Conservation (phyloP, 441 rosid genomes). For the Gossypium davidsonii region DNA sequence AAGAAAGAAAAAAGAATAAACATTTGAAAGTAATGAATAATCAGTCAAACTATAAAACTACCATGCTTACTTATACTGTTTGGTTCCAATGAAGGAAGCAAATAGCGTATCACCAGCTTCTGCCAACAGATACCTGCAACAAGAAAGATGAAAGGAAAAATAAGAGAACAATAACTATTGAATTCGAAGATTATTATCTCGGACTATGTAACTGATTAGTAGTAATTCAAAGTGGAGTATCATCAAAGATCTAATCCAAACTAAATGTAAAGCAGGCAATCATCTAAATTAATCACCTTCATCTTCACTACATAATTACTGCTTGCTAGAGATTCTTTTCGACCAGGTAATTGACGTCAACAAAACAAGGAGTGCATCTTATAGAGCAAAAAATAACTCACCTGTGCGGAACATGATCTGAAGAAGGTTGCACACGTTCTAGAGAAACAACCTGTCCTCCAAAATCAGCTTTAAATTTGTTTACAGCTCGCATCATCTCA, state of each 20-base stretch:
- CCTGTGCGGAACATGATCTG: constrained; percentile 96
- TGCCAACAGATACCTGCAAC: constrained; percentile 76
- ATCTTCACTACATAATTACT: neutral
- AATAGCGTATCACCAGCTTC: constrained; percentile 93
- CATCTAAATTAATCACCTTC: neutral
- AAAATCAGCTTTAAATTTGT: constrained; percentile 88
- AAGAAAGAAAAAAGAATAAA: neutral
- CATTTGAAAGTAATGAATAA: constrained; percentile 10
- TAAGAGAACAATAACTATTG: neutral
- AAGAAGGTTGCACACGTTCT: constrained; percentile 92
- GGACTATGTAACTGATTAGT: neutral
- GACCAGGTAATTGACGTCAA: neutral
- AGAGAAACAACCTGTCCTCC: constrained; percentile 82
- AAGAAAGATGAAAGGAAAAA: neutral
- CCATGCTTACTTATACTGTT: constrained; percentile 76
- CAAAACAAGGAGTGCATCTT: neutral
- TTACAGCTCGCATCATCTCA: constrained; percentile 85
- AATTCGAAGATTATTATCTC: neutral
- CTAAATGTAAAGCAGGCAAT: neutral
- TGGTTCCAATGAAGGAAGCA: constrained; percentile 95
- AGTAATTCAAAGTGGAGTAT: neutral
- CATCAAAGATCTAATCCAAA: neutral
- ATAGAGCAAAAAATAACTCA: constrained; percentile 10
- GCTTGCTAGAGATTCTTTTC: neutral
- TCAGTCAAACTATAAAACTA: constrained; percentile 8